A percentile compares a stretch with the other conserved stretches of the same genome.
Conservation (phyloP, 352 stramenopile genomes). For the Thraustotheca clavata region DNA sequence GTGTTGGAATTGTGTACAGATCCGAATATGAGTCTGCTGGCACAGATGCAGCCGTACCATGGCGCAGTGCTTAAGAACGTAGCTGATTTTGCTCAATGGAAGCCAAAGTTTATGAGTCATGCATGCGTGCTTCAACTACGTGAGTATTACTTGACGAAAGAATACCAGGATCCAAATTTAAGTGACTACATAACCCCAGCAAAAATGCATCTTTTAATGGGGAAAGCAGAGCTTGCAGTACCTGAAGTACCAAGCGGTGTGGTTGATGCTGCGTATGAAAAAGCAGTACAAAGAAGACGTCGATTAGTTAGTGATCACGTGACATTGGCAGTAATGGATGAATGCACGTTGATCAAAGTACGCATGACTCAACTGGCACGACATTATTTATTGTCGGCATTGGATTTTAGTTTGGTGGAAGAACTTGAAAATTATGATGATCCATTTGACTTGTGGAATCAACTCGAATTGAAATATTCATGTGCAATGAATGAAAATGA, state of each 20-base stretch:
- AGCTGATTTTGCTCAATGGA: background rate
- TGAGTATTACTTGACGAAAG: background rate
- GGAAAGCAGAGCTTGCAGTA: background rate
- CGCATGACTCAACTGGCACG: background rate
- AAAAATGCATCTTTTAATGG: background rate
- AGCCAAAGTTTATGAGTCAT: background rate
- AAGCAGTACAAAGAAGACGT: background rate
- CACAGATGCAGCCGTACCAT: background rate
- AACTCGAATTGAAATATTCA: no score
- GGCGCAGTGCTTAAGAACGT: background rate
- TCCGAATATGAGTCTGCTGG: background rate
- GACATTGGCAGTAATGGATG: background rate
- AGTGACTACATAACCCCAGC: background rate
- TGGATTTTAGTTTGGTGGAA: background rate
- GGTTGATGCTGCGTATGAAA: background rate
- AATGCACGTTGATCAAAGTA: background rate
- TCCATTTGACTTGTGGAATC: no score
- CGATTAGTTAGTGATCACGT: background rate
- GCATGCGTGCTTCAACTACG: background rate
- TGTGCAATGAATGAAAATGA: no score
- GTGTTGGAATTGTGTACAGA: no score
- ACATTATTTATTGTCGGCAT: background rate
- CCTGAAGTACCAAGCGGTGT: background rate
- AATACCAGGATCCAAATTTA: background rate
- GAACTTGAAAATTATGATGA: no score